Evolutionary conservation across 768 basidiomycete genomes (phyloP).

Genomic region (Cyathus striatus): DNA sequence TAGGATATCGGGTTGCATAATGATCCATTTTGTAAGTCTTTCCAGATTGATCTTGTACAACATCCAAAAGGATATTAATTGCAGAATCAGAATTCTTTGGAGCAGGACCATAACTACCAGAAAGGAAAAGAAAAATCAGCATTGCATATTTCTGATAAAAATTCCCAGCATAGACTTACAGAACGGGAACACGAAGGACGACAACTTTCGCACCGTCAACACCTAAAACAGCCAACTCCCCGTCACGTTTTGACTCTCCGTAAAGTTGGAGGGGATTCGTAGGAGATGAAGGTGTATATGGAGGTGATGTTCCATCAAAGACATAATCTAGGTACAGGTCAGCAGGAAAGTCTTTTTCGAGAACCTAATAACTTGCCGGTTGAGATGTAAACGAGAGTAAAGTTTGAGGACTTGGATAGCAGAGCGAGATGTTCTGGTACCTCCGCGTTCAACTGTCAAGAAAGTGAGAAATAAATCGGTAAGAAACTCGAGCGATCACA

Average conservation of each 20-base stretch:
- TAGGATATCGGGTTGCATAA: constrained; percentile 89
- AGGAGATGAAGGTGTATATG: constrained; percentile 69
- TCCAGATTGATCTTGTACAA: constrained; percentile 82
- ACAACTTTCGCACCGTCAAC: constrained; percentile 52
- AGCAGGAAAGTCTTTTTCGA: background rate
- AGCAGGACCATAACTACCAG: constrained; percentile 79
- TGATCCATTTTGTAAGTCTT: constrained; percentile 95
- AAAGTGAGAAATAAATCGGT: background rate
- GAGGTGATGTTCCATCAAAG: constrained; percentile 90
- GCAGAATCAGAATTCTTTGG: constrained; percentile 85
- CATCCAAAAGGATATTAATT: constrained; percentile 82
- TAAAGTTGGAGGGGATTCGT: constrained; percentile 89
- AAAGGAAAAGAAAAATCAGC: constrained; percentile 2
- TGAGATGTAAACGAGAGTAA: constrained; percentile 85
- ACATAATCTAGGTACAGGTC: constrained; percentile 69
- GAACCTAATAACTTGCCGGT: constrained; percentile 49
- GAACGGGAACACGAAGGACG: constrained; percentile 84
- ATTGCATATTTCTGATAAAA: background rate
- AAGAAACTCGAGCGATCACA: background rate
- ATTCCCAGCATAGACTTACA: constrained; percentile 57
- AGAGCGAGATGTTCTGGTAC: constrained; percentile 71
- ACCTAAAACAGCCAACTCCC: constrained; percentile 73
- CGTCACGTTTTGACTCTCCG: constrained; percentile 81
- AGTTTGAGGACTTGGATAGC: constrained; percentile 56
- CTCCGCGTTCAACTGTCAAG: constrained; percentile 68